Evolutionary conservation across 2,329 filamentous ascomycete species (phyloP).

Genomic region (Fusarium hostae): DNA sequence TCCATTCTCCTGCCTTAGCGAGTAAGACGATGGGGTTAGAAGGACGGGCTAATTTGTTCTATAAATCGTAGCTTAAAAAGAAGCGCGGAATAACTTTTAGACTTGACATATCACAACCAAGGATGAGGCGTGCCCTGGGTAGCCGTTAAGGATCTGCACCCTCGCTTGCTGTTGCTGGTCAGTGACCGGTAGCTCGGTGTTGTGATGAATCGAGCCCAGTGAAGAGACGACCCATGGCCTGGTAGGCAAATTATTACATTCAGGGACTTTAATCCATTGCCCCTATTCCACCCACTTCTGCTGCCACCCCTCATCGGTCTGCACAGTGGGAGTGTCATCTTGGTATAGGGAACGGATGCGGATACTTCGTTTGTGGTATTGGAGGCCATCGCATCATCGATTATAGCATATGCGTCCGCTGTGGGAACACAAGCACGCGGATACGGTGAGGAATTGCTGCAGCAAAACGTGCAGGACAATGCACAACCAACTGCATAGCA

Average conservation of each 20-base stretch:
- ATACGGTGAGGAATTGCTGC: conserved; percentile 27
- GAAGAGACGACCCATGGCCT: conserved; percentile 26
- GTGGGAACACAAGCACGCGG: conserved; percentile 33
- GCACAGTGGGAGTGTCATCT: neutral
- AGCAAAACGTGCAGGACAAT: conserved; percentile 28
- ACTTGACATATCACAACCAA: conserved; percentile 13
- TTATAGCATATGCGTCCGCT: conserved; percentile 4
- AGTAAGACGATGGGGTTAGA: conserved; percentile 17
- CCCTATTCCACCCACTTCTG: conserved; percentile 38
- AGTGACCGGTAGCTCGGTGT: conserved; percentile 14
- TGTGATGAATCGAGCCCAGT: conserved; percentile 21
- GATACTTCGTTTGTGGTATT: conserved; percentile 10
- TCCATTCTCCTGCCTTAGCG: conserved; percentile 19
- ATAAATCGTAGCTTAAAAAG: conserved; percentile 22
- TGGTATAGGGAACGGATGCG: neutral
- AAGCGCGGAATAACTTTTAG: conserved; percentile 17
- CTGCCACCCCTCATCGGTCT: conserved; percentile 22
- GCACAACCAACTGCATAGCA: conserved; percentile 29
- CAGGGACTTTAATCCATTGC: conserved; percentile 29
- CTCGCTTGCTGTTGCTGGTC: conserved; percentile 10
- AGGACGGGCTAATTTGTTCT: conserved; percentile 28
- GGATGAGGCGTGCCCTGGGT: conserved; percentile 7
- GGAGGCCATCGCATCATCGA: conserved; percentile 9
- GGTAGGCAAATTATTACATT: conserved; percentile 30
- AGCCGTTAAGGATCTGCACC: conserved; percentile 25